Evolutionary conservation across 1,284 basidiomycete genomes (phyloP).

Genomic region (Macrocystidia cucumis): DNA sequence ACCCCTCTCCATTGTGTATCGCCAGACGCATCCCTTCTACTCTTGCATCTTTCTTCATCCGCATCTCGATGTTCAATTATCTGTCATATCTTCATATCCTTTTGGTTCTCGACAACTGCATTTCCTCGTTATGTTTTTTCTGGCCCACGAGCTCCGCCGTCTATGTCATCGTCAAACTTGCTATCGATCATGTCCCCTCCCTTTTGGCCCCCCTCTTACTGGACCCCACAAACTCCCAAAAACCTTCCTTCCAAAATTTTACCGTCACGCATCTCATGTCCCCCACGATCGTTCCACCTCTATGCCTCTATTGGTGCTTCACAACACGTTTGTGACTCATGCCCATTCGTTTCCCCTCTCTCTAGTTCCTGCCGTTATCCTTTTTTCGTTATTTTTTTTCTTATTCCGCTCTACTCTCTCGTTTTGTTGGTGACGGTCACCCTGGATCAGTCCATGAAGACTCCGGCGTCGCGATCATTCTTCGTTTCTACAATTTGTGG

Average conservation of each 20-base stretch:
- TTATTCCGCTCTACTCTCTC: too few relatives aligned
- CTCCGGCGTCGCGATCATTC: too few relatives aligned
- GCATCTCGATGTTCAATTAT: neutral
- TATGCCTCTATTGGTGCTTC: too few relatives aligned
- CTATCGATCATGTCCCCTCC: constrained; percentile 16
- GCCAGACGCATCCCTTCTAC: constrained; percentile 11
- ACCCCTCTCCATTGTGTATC: constrained; percentile 14
- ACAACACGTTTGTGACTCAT: too few relatives aligned
- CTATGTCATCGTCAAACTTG: constrained; percentile 10
- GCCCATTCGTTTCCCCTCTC: too few relatives aligned
- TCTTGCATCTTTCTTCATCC: constrained; percentile 3
- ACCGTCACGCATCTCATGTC: too few relatives aligned
- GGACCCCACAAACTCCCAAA: neutral
- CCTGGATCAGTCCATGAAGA: too few relatives aligned
- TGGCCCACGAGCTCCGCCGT: neutral
- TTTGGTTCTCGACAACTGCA: constrained; percentile 2
- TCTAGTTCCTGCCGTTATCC: too few relatives aligned
- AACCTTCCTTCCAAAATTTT: constrained; percentile 7
- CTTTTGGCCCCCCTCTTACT: constrained; percentile 12
- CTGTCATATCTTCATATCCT: constrained; percentile 7
- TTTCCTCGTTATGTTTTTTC: constrained; percentile 2
- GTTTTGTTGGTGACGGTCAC: too few relatives aligned
- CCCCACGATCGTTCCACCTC: too few relatives aligned
- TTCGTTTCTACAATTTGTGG: too few relatives aligned
- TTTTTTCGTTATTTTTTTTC: too few relatives aligned